phyloP scores from a whole-genome alignment of 148 eudicot species.

The Simmondsia chinensis region DNA sequence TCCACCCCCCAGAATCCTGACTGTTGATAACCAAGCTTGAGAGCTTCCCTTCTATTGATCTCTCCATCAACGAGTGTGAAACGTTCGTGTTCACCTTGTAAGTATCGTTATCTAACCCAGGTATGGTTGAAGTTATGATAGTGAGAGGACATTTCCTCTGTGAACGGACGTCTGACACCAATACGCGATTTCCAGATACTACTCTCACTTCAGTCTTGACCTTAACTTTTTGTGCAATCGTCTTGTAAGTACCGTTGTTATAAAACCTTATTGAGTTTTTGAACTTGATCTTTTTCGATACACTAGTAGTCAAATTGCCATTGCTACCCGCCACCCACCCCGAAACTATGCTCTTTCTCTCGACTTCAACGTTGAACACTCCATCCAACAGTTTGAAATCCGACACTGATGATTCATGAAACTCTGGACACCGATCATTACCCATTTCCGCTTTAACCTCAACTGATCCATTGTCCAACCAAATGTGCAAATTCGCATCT shows the following conservation, averaged over 20 bases:
- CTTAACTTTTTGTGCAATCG: conserved; percentile 40
- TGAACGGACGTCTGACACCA: conserved; percentile 8
- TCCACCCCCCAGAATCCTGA: conserved; percentile 57
- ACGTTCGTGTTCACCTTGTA: conserved; percentile 44
- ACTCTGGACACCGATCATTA: conserved; percentile 15
- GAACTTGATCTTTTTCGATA: conserved; percentile 28
- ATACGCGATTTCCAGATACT: conserved; percentile 18
- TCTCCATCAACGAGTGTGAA: conserved; percentile 34
- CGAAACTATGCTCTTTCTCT: conserved; percentile 32
- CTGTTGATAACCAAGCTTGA: conserved; percentile 20
- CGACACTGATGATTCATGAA: conserved; percentile 17
- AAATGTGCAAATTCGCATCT: conserved; percentile 80
- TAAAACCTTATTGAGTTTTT: conserved; percentile 39
- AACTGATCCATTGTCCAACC: conserved; percentile 44
- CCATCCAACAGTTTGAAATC: conserved; percentile 48
- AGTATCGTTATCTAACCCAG: conserved; percentile 25
- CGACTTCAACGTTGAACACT: conserved; percentile 30
- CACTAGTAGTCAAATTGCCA: conserved; percentile 52
- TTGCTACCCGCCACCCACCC: conserved; percentile 64
- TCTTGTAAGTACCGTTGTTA: conserved; percentile 36
- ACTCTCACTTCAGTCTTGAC: conserved; percentile 25
- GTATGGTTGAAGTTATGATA: conserved; percentile 21
- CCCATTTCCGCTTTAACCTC: conserved; percentile 31
- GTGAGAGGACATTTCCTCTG: conserved; percentile 43
- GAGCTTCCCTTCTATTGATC: conserved; percentile 9